Base-by-base conservation (phyloP, 768 basidiomycete species). In the Sporobolomyces phaffii region DNA sequence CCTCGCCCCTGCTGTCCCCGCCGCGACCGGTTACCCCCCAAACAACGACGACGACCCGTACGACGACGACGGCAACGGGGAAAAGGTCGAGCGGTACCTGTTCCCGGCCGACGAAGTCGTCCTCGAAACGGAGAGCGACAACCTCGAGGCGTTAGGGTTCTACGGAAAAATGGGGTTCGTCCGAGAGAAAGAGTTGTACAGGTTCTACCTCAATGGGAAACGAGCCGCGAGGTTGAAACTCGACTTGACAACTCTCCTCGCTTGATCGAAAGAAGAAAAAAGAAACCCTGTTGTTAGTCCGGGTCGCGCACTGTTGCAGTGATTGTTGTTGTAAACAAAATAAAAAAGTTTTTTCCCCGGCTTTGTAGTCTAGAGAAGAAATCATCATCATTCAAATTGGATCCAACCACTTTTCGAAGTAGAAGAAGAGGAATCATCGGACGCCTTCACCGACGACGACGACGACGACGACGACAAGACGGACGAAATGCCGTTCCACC, bases 141-240 rank as follows among this genome's bases (percentile, higher is more conserved):
- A 98, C 78, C 78, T 81, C 49, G 85, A 91, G 10, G 92, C 93
- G 0, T 83, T 98, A 20, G 85, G 88, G 4, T 81, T 99, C 17
- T 98, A 98, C 79, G 88, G 88, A 66, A 86, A 87, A 10, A 83
- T 98, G 48, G 96, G 96, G 0, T 99, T 99, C 79, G 88, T 97
- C 29, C 85, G 90, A 45, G 93, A 97, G 80, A 98, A 98, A 77
- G 86, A 93, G 6, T 82, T 99, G 22, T 86, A 87, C 76, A 84
- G 96, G 2, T 99, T 98, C 79, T 98, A 99, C 75, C 84, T 98
- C 72, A 99, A 96, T 76, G 91, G 90, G 50, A 97, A 97, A 78
- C 92, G 98, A 76, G 93, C 93, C 0, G 96, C 90, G 75, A 82
- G 90, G 43, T 84, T 92, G 29, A 50, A 49, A 26, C 34, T 72